These are phyloP conservation scores for Dictyostelium capitatum DNA, from an alignment of 78 protist species.

Conservation along the genomic window DNA sequence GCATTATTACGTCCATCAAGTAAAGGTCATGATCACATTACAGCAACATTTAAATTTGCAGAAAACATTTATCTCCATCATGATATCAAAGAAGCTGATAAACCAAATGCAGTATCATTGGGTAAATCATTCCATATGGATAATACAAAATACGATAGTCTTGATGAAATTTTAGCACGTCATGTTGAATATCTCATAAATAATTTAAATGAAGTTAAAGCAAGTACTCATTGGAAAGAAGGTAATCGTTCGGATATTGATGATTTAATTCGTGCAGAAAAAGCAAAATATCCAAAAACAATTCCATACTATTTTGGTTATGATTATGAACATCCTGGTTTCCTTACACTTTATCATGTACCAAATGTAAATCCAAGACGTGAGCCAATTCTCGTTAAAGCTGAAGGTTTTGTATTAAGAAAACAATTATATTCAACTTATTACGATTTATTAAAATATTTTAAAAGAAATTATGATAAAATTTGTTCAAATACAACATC, in stretches of 20 bases:
- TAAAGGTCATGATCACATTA: slow-evolving; percentile 76
- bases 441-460: slow-evolving; percentile 61
- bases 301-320: slow-evolving; percentile 73
- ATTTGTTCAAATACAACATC: background rate
- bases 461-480: slow-evolving; percentile 67
- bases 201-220: slow-evolving; percentile 40
- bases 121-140: slow-evolving; percentile 65
- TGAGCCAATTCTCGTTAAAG: slow-evolving; percentile 61
- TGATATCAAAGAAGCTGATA: slow-evolving; percentile 74
- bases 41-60: slow-evolving; percentile 69
- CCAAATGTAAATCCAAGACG: slow-evolving; percentile 42
- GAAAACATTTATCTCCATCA: slow-evolving; percentile 53
- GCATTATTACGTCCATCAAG: slow-evolving; percentile 69
- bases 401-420: slow-evolving; percentile 70
- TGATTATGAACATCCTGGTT: slow-evolving; percentile 41
- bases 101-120: slow-evolving; percentile 68
- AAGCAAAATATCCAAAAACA: slow-evolving; percentile 28
- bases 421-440: slow-evolving; percentile 27
- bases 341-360: slow-evolving; percentile 45
- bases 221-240: slow-evolving; percentile 38
- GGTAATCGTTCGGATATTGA: slow-evolving; percentile 58
- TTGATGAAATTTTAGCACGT: slow-evolving; percentile 76
- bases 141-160: slow-evolving; percentile 59
- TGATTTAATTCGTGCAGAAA: slow-evolving; percentile 10
- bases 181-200: slow-evolving; percentile 77